A percentile compares a stretch with the other conserved stretches of the same genome.
These are phyloP conservation scores for Phytopythium aichiense DNA, from an alignment of 352 stramenopile genomes.

Conservation along the genomic window DNA sequence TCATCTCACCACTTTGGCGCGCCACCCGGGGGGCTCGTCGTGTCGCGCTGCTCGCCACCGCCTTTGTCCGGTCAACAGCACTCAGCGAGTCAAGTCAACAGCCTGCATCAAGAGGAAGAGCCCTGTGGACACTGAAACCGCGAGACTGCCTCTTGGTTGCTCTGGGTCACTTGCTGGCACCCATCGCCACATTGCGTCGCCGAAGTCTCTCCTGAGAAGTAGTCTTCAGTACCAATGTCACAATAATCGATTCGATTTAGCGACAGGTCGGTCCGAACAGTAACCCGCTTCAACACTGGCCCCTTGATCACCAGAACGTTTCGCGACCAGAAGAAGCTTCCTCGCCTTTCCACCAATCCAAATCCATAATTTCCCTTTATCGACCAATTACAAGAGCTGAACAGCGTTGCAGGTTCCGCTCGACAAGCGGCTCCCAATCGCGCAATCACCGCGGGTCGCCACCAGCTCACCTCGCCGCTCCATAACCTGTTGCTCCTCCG, in stretches of 20 bases:
- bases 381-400: background rate
- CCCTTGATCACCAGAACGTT: background rate
- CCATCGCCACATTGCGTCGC: too few relatives aligned
- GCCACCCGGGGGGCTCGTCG: background rate
- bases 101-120: too few relatives aligned
- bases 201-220: too few relatives aligned
- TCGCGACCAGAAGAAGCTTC: background rate
- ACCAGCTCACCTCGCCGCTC: too few relatives aligned
- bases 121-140: too few relatives aligned
- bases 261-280: background rate
- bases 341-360: background rate
- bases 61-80: background rate
- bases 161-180: too few relatives aligned
- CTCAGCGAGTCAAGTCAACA: background rate
- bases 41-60: background rate
- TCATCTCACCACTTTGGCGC: background rate
- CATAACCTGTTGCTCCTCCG: too few relatives aligned
- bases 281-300: background rate
- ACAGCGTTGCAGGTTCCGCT: background rate
- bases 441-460: too few relatives aligned
- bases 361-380: background rate
- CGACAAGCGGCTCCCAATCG: too few relatives aligned
- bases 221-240: too few relatives aligned
- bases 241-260: too few relatives aligned
- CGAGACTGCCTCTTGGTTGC: too few relatives aligned